A percentile compares a stretch with the other conserved stretches of the same genome.
These are phyloP conservation scores for sweet orange (Citrus sinensis) DNA, from an alignment of 345 rosid species.

Conservation along the genomic window DNA sequence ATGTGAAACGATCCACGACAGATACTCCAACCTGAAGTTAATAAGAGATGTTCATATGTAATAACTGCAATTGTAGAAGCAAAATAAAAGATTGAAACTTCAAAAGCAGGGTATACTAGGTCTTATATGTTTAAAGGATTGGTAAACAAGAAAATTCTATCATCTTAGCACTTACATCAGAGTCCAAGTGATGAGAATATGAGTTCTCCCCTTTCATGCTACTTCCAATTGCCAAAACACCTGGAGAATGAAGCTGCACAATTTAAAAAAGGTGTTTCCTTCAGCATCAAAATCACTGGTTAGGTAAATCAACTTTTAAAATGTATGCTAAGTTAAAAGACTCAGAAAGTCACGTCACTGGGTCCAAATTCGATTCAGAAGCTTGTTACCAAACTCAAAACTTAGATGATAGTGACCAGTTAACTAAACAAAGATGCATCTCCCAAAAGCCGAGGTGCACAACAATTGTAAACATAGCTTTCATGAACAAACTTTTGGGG, in stretches of 20 bases:
- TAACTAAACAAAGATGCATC: too few relatives aligned
- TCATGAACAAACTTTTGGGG: too few relatives aligned
- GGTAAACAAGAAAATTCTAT: conserved; percentile 3
- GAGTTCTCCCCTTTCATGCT: conserved; percentile 98
- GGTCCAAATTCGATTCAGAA: too few relatives aligned
- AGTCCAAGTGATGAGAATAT: conserved; percentile 95
- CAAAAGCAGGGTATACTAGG: background rate
- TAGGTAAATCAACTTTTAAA: too few relatives aligned
- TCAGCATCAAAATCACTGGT: too few relatives aligned
- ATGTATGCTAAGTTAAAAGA: too few relatives aligned
- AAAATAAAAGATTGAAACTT: background rate
- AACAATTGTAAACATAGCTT: too few relatives aligned
- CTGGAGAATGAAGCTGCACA: conserved; percentile 86
- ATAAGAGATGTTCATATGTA: conserved; percentile 7
- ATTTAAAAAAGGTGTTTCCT: background rate
- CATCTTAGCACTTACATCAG: conserved; percentile 62
- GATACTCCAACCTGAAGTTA: conserved; percentile 84
- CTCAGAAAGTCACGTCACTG: too few relatives aligned
- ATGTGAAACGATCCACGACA: conserved; percentile 94
- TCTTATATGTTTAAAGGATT: conserved; percentile 5
- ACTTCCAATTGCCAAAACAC: conserved; percentile 94
- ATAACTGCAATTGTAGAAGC: conserved; percentile 7
- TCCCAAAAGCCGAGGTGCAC: too few relatives aligned
- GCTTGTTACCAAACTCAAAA: too few relatives aligned
- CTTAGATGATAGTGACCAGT: too few relatives aligned